Base-by-base conservation (phyloP, 2,329 filamentous ascomycete genomes). In the Aspergillus jensenii region DNA sequence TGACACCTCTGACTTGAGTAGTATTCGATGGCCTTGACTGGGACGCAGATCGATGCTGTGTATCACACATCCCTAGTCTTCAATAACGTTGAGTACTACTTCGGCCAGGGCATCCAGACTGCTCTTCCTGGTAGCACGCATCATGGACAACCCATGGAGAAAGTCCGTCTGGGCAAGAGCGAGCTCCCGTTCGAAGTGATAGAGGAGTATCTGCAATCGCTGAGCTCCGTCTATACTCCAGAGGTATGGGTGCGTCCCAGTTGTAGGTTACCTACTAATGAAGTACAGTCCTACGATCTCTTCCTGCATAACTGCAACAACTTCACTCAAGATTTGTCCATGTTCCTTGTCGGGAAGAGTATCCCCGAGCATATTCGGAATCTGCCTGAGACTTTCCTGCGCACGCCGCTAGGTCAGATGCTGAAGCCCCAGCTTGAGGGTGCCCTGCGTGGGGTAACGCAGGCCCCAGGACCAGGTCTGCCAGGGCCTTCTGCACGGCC, bases 271-370 rank as follows among this genome's bases (percentile, higher is more conserved):
- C 8, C 14, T 6, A n/a, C n/a, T 55, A 43, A 23, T 60, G 56
- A 62, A 58, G 65, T 48, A 17, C 63, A 91, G 85, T 90, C 90
- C 1, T 98, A 98, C 69, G 91, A 97, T 70, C 79, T 97, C 5
- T 96, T 90, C 78, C 67, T 84, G 27, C 92, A 97, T 75, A 99
- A 99, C 72, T 98, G 93, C 79, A 99, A 98, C 78, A 97, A 97
- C 74, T 99, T 98, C 75, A 91, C 90, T 3, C 93, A 98, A 69
- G 92, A 96, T 60, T 88, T 98, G 64, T 81, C 91, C 62, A 95
- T 90, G 74, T 98, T 98, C 62, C 80, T 98, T 0, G 80, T 97
- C 1, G 93, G 95, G 21, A 90, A 87, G 65, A 90, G 91, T 3
- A 98, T 98, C 59, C 95, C 95, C 0, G 84, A 87, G 1, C 87